Evolutionary conservation across 805 yeast genomes (phyloP).

Genomic region (Teunomyces tritomae): DNA sequence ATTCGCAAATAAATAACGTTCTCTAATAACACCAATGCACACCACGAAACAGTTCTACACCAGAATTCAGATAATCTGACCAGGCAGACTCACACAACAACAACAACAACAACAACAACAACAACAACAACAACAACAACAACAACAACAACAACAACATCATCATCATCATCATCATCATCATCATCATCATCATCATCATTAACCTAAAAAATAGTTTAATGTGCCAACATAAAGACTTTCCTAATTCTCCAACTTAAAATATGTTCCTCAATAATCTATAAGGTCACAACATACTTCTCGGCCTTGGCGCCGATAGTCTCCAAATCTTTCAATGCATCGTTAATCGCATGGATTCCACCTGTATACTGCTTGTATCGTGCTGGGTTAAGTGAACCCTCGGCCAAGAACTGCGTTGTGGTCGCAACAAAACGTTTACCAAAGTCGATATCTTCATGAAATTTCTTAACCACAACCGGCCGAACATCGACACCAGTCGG

Average conservation of each 20-base stretch:
- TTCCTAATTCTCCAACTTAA: too few species aligned
- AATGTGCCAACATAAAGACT: background rate
- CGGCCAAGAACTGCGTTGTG: constrained; percentile 30
- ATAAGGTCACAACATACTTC: constrained; percentile 24
- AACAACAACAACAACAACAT: too few species aligned
- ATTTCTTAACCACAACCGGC: constrained; percentile 37
- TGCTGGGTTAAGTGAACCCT: constrained; percentile 30
- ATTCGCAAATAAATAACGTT: background rate
- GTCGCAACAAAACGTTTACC: constrained; percentile 33
- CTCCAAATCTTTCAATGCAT: constrained; percentile 39
- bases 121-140: too few species aligned
- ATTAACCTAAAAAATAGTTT: too few species aligned
- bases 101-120: too few species aligned
- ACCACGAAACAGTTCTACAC: too few species aligned
- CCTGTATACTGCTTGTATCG: constrained; percentile 19
- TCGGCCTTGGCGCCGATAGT: constrained; percentile 41
- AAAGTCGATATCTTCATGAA: constrained; percentile 41
- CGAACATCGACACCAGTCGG: constrained; percentile 12
- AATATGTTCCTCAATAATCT: background rate
- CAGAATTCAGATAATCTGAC: too few species aligned
- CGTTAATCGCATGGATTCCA: constrained; percentile 27
- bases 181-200: too few species aligned
- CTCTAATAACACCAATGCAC: background rate
- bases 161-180: too few species aligned
- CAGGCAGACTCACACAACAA: too few species aligned